Evolutionary conservation across 2,329 filamentous ascomycete species (phyloP).

Genomic region (Cladorrhinum sp.): DNA sequence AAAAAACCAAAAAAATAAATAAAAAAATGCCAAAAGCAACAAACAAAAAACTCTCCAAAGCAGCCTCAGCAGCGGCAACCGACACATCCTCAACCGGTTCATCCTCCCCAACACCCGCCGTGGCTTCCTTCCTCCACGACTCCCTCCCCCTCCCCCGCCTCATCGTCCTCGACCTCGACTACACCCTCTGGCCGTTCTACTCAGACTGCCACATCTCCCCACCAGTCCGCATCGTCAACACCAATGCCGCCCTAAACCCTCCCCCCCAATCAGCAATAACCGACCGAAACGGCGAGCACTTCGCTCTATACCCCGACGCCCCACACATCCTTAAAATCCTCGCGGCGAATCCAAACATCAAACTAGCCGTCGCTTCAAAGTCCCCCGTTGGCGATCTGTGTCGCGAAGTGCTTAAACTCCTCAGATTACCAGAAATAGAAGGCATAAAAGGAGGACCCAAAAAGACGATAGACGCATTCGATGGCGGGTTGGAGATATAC

Average conservation of each 20-base stretch:
- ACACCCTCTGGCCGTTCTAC: conserved; percentile 99
- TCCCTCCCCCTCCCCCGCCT: conserved; percentile 72
- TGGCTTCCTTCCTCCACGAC: conserved; percentile 33
- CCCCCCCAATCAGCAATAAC: conserved; percentile 35
- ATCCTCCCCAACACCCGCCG: background rate
- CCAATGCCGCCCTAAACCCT: no score
- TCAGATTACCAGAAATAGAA: conserved; percentile 51
- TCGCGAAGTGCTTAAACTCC: conserved; percentile 71
- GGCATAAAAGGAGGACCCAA: conserved; percentile 30
- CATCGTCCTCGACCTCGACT: conserved; percentile 93
- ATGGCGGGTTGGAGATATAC: conserved; percentile 62
- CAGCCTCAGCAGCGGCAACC: background rate
- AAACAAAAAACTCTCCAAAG: background rate
- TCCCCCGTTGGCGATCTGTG: conserved; percentile 78
- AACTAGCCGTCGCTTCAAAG: conserved; percentile 73
- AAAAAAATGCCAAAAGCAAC: background rate
- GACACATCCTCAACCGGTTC: background rate
- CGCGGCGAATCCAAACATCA: conserved; percentile 47
- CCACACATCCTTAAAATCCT: conserved; percentile 57
- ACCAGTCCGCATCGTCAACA: conserved; percentile 55
- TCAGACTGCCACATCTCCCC: conserved; percentile 85
- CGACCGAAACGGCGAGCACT: conserved; percentile 63
- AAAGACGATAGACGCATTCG: conserved; percentile 58
- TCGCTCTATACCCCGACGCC: conserved; percentile 68
- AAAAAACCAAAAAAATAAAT: no score